Percentiles rank a stretch among this genome's conserved stretches.
These are phyloP conservation scores for Serendipita sp. DNA, from an alignment of 768 basidiomycete genomes.

Conservation along the genomic window DNA sequence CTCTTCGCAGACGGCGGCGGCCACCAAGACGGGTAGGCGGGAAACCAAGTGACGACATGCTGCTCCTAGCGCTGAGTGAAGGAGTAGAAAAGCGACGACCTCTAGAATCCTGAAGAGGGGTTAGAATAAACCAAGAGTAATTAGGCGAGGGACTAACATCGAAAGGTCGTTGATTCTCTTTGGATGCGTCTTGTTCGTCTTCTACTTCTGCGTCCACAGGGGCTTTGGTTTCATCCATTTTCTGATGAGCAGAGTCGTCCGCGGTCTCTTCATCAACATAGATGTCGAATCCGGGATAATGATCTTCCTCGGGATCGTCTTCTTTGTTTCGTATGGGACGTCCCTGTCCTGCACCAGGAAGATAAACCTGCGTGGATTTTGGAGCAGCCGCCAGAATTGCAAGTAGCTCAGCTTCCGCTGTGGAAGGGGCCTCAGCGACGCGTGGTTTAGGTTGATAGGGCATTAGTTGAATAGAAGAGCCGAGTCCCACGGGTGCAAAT, in stretches of 20 bases:
- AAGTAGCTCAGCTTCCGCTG: background rate
- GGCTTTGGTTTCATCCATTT: background rate
- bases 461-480: background rate
- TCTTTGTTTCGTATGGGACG: background rate
- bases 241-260: background rate
- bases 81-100: background rate
- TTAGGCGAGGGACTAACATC: background rate
- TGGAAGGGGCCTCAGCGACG: background rate
- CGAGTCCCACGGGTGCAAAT: background rate
- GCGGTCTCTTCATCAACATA: slow-evolving; percentile 8
- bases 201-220: background rate
- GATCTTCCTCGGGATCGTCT: slow-evolving; percentile 5
- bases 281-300: slow-evolving; percentile 7
- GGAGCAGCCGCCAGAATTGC: background rate
- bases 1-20: background rate
- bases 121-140: background rate
- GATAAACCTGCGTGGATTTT: background rate
- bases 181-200: background rate
- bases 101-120: background rate
- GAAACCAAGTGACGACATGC: background rate
- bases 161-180: background rate
- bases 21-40: background rate
- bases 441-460: background rate
- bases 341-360: background rate
- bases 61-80: background rate